Evolutionary conservation across 352 stramenopile genomes (phyloP).

Genomic region (Pythium guiyangense): DNA sequence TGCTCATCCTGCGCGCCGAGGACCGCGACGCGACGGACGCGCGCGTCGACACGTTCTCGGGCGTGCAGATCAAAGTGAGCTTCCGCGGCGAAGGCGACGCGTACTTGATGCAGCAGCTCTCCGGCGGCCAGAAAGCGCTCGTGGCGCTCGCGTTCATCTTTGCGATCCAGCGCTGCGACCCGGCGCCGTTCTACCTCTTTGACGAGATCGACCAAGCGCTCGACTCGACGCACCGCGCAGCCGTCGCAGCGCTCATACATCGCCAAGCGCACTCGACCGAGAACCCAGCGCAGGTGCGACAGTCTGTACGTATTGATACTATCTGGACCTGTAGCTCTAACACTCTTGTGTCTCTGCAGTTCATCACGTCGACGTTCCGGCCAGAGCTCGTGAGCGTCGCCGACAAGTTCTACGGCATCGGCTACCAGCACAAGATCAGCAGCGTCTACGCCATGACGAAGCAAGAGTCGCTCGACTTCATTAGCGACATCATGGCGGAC

Average conservation of each 20-base stretch:
- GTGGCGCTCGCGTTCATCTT: conserved; percentile 99
- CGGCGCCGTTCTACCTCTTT: conserved; percentile 99
- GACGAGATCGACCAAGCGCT: conserved; percentile 99
- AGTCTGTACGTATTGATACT: too few relatives aligned
- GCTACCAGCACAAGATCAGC: conserved; percentile 98
- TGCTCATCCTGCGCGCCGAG: conserved; percentile 94
- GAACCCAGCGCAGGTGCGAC: conserved; percentile 93
- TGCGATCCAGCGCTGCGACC: conserved; percentile 97
- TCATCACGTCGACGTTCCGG: conserved; percentile 99
- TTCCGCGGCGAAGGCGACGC: conserved; percentile 96
- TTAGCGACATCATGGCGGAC: conserved; percentile 89
- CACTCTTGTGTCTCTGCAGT: conserved; percentile 27
- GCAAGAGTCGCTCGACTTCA: conserved; percentile 97
- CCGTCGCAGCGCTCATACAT: conserved; percentile 96
- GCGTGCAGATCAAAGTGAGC: conserved; percentile 97
- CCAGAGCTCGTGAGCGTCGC: conserved; percentile 97
- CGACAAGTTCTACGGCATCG: conserved; percentile 98
- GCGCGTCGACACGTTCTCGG: conserved; percentile 92
- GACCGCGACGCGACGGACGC: conserved; percentile 18
- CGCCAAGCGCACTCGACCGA: conserved; percentile 93
- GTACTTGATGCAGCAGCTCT: conserved; percentile 98
- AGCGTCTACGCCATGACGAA: conserved; percentile 93
- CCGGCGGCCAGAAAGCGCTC: conserved; percentile 98
- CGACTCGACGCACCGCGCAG: conserved; percentile 97
- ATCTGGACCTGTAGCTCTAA: too few relatives aligned